Evolutionary conservation across 345 rosid species (phyloP).

Genomic region (Citrus unshiu): DNA sequence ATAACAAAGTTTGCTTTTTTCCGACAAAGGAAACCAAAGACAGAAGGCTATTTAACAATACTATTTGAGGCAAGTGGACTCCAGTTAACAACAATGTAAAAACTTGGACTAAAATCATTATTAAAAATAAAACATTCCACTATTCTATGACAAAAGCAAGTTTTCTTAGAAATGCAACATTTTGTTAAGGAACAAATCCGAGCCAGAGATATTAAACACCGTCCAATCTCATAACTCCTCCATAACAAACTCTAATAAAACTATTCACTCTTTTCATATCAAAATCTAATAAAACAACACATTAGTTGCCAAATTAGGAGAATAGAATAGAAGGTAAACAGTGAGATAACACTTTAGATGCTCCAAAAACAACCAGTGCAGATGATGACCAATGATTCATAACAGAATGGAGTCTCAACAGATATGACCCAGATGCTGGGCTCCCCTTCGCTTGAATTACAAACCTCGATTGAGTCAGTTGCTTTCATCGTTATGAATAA

Average conservation of each 20-base stretch:
- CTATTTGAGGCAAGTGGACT: background rate
- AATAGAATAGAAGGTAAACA: background rate
- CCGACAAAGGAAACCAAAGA: background rate
- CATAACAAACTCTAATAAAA: no score
- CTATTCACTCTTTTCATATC: background rate
- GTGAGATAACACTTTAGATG: background rate
- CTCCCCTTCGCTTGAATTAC: background rate
- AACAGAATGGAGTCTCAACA: background rate
- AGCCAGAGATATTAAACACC: background rate
- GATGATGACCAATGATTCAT: background rate
- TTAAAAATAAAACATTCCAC: background rate
- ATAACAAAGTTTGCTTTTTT: no score
- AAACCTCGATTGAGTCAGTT: background rate
- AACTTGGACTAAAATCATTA: background rate
- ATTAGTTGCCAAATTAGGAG: background rate
- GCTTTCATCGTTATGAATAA: background rate
- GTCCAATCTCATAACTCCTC: background rate
- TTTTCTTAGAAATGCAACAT: background rate
- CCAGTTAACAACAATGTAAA: background rate
- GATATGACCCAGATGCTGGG: background rate
- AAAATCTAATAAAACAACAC: background rate
- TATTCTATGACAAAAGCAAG: background rate
- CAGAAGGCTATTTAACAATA: background rate
- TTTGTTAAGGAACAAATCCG: background rate
- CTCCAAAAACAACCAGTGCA: background rate